These are phyloP conservation scores for Suillus luteus DNA, from an alignment of 768 basidiomycete genomes.

Conservation along the genomic window DNA sequence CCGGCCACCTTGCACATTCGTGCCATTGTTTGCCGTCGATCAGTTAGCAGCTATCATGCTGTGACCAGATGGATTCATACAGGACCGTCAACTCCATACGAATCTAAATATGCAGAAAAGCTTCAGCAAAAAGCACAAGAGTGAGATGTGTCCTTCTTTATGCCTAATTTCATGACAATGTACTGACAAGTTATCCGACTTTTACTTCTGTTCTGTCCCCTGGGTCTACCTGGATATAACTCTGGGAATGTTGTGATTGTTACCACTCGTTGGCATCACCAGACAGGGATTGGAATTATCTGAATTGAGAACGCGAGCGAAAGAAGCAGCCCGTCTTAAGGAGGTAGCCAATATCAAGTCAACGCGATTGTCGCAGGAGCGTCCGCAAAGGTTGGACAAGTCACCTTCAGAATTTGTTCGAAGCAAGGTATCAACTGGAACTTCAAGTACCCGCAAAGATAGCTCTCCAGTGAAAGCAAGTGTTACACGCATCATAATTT, in stretches of 20 bases:
- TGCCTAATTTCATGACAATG: slow-evolving; percentile 15
- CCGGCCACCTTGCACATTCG: neutral
- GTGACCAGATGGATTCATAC: slow-evolving; percentile 21
- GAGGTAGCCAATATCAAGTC: slow-evolving; percentile 25
- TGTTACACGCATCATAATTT: slow-evolving; percentile 11
- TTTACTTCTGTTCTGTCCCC: slow-evolving; percentile 15
- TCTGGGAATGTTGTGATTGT: slow-evolving; percentile 9
- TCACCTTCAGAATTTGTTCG: slow-evolving; percentile 12
- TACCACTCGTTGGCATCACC: slow-evolving; percentile 1
- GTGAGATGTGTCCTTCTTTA: slow-evolving; percentile 45
- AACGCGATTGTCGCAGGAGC: slow-evolving; percentile 18
- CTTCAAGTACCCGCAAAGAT: slow-evolving; percentile 49
- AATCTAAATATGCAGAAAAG: slow-evolving; percentile 68
- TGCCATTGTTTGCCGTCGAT: neutral
- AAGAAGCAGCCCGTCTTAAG: slow-evolving; percentile 36
- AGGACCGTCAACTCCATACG: slow-evolving; percentile 23
- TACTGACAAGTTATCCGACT: slow-evolving; percentile 23
- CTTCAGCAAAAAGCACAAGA: slow-evolving; percentile 61
- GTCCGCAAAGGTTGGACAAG: slow-evolving; percentile 12
- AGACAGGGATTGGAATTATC: slow-evolving; percentile 48
- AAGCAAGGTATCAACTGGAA: slow-evolving; percentile 9
- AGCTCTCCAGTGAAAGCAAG: slow-evolving; percentile 67
- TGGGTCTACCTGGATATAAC: slow-evolving; percentile 4
- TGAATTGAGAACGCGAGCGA: slow-evolving; percentile 33
- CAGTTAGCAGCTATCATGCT: slow-evolving; percentile 8